Conservation (phyloP, 768 basidiomycete species). For the Dentipellis fragilis region DNA sequence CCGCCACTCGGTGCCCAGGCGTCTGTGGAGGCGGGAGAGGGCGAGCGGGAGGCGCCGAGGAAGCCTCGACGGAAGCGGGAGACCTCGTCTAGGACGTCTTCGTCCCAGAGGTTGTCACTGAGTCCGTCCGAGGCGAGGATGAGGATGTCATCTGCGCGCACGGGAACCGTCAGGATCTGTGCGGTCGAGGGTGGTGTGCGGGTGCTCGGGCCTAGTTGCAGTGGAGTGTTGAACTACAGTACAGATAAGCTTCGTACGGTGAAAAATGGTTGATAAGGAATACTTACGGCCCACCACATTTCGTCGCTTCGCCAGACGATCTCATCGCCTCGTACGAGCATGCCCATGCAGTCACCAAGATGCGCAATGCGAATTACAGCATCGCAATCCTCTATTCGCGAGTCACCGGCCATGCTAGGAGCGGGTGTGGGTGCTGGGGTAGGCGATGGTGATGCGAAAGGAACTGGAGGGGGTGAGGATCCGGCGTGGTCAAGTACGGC, state of each 20-base stretch:
- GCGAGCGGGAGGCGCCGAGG: conserved; percentile 4
- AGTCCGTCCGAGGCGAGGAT: conserved; percentile 78
- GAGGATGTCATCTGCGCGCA: conserved; percentile 62
- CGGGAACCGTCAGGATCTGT: conserved; percentile 59
- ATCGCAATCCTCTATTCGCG: conserved; percentile 20
- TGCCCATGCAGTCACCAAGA: conserved; percentile 80
- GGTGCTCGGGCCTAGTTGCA: conserved; percentile 52
- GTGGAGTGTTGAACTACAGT: conserved; percentile 48
- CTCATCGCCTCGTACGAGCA: conserved; percentile 69
- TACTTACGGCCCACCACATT: conserved; percentile 80
- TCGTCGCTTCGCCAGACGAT: conserved; percentile 84
- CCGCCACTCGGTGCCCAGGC: conserved; percentile 10
- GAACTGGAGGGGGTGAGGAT: conserved; percentile 5
- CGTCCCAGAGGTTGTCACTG: conserved; percentile 83
- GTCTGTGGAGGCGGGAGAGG: neutral
- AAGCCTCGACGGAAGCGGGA: conserved; percentile 40
- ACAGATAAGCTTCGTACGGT: neutral
- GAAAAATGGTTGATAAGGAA: neutral
- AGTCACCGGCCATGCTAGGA: conserved; percentile 27
- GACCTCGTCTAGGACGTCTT: conserved; percentile 79
- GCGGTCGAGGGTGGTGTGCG: conserved; percentile 60
- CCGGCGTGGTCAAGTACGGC: conserved; percentile 39
- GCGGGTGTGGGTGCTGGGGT: conserved; percentile 19
- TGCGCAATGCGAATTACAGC: conserved; percentile 76
- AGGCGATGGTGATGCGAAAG: conserved; percentile 10